phyloP scores from a whole-genome alignment of 2,329 filamentous ascomycete genomes.

The Pestalotiopsis sp. region DNA sequence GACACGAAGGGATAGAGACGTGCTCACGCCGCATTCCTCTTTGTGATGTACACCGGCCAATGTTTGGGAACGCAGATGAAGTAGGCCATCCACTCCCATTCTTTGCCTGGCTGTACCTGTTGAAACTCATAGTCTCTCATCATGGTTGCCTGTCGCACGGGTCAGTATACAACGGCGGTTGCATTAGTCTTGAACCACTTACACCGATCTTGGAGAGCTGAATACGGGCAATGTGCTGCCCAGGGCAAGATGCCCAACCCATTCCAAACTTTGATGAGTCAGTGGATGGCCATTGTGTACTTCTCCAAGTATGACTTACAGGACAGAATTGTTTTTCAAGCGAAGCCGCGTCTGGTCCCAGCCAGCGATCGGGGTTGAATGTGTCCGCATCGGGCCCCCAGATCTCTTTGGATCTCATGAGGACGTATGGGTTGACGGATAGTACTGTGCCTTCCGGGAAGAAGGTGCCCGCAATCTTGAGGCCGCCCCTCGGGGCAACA shows the following conservation, averaged over 20 bases:
- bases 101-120: conserved; percentile 9
- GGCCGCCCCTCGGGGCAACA: conserved; percentile 4
- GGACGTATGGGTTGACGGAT: conserved; percentile 7
- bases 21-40: not conserved
- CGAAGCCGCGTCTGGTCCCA: not conserved
- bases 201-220: conserved; percentile 12
- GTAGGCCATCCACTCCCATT: conserved; percentile 10
- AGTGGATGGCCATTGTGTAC: not conserved
- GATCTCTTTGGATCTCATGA: not conserved
- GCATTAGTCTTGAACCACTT: not conserved
- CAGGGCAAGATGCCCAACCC: conserved; percentile 11
- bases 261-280: not conserved
- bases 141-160: conserved; percentile 4
- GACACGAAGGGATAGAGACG: not conserved
- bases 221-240: conserved; percentile 11
- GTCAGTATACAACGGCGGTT: not conserved
- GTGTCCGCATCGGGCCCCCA: not conserved
- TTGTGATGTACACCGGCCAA: conserved; percentile 9
- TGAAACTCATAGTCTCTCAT: conserved; percentile 9
- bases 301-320: not conserved
- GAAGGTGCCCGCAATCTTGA: not conserved
- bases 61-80: conserved; percentile 11
- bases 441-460: conserved; percentile 8
- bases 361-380: conserved; percentile 13
- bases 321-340: conserved; percentile 7